These are phyloP conservation scores for Calonectria henricotiae DNA, from an alignment of 2,329 filamentous ascomycete genomes.

Conservation along the genomic window DNA sequence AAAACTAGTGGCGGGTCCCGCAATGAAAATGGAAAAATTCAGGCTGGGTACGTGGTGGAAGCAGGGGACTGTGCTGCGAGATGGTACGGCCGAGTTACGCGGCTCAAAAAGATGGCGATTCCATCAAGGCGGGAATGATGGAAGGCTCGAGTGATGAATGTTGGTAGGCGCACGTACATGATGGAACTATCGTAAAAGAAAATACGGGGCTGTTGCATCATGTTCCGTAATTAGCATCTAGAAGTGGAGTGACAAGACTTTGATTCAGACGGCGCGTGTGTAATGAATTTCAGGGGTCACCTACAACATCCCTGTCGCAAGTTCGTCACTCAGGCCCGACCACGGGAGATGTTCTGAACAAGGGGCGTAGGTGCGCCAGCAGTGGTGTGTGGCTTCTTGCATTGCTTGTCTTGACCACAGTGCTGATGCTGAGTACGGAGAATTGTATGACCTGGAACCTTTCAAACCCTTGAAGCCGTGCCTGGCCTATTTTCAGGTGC, in stretches of 20 bases:
- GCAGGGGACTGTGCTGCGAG: constrained; percentile 29
- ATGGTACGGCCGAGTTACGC: constrained; percentile 36
- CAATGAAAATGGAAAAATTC: constrained; percentile 56
- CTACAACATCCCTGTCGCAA: constrained; percentile 24
- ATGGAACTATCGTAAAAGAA: constrained; percentile 4
- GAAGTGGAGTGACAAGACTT: constrained; percentile 21
- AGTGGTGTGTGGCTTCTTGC: neutral
- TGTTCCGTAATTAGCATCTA: constrained; percentile 23
- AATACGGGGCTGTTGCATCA: constrained; percentile 19
- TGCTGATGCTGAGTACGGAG: neutral
- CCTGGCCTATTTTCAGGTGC: neutral
- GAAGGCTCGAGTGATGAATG: neutral
- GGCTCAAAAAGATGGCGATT: constrained; percentile 25
- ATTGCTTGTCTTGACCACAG: neutral
- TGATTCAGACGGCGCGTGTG: constrained; percentile 19
- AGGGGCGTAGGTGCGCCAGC: constrained; percentile 10
- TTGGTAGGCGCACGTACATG: neutral
- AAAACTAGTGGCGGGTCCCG: constrained; percentile 53
- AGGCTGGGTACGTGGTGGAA: neutral
- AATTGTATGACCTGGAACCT: neutral
- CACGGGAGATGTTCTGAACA: constrained; percentile 24
- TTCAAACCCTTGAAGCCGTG: neutral
- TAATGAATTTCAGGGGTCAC: constrained; percentile 36
- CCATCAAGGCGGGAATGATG: constrained; percentile 14
- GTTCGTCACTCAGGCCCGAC: constrained; percentile 31